These are phyloP conservation scores for Rhynchospora breviuscula DNA, from an alignment of 176 grass and related monocot species.

Conservation along the genomic window DNA sequence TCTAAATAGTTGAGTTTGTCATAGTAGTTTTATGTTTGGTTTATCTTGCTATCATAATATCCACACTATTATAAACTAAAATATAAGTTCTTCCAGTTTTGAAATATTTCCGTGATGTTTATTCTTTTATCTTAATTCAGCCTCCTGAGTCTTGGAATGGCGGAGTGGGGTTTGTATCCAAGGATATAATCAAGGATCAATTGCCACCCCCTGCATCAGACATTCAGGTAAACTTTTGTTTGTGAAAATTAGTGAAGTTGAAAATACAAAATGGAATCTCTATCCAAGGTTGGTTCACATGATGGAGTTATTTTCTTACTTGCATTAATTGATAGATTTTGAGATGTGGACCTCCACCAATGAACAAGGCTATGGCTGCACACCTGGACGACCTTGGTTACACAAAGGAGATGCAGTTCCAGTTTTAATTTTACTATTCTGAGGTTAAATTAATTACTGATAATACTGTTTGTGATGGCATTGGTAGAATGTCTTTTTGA, in stretches of 20 bases:
- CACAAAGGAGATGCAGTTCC: constrained; percentile 96
- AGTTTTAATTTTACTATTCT: constrained; percentile 44
- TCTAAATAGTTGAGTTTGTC: not conserved
- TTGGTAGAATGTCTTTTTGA: not conserved
- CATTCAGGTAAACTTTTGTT: constrained; percentile 56
- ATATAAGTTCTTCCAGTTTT: not conserved
- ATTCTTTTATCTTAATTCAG: constrained; percentile 34
- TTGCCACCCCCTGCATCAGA: constrained; percentile 62
- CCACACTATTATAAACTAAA: not conserved
- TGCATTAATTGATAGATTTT: constrained; percentile 45
- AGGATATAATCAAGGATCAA: constrained; percentile 79
- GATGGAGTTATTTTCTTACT: constrained; percentile 14
- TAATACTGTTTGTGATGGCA: not conserved
- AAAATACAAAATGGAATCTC: not conserved
- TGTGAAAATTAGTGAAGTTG: not conserved
- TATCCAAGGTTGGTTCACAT: not conserved
- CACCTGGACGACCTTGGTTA: constrained; percentile 78
- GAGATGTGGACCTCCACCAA: constrained; percentile 92
- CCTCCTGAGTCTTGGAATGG: constrained; percentile 82
- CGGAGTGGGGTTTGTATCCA: constrained; percentile 88
- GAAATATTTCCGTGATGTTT: not conserved
- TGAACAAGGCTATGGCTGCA: constrained; percentile 94
- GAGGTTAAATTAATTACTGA: not conserved
- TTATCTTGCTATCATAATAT: not conserved
- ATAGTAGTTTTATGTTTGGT: not conserved